Percentiles rank a stretch among this genome's conserved stretches.
Evolutionary conservation across 2,329 filamentous ascomycete genomes (phyloP).

Genomic region (Xylaria hypoxylon): DNA sequence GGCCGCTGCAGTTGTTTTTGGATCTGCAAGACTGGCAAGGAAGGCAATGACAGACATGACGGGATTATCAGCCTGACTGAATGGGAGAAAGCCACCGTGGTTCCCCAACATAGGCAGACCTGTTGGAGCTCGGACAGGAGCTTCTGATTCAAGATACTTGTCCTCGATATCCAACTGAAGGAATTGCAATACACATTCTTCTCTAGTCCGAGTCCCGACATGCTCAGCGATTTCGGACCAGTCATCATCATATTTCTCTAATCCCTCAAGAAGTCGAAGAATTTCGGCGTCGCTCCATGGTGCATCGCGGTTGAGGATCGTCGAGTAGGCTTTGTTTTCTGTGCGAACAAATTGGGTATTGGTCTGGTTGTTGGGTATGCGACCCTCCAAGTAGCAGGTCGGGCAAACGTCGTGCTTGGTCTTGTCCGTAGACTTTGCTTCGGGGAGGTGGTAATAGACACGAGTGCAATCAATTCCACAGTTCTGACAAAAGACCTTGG

Average conservation of each 20-base stretch:
- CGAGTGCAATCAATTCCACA: slow-evolving; percentile 90
- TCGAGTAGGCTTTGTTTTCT: slow-evolving; percentile 86
- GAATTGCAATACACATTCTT: slow-evolving; percentile 98
- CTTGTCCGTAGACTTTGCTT: slow-evolving; percentile 68
- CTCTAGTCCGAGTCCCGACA: slow-evolving; percentile 88
- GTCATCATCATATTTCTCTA: slow-evolving; percentile 95
- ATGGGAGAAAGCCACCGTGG: slow-evolving; percentile 84
- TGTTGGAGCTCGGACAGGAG: slow-evolving; percentile 63
- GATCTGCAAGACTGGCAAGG: slow-evolving; percentile 89
- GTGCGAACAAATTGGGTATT: slow-evolving; percentile 87
- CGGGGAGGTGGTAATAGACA: slow-evolving; percentile 70
- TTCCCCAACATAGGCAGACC: slow-evolving; percentile 76
- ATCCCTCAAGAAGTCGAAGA: slow-evolving; percentile 86
- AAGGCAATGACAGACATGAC: slow-evolving; percentile 97
- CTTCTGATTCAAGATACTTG: slow-evolving; percentile 89
- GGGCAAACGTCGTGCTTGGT: slow-evolving; percentile 90
- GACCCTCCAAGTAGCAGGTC: slow-evolving; percentile 86
- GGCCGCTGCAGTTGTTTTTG: slow-evolving; percentile 88
- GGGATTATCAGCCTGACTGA: slow-evolving; percentile 93
- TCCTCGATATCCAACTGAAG: slow-evolving; percentile 96
- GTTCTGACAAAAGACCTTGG: slow-evolving; percentile 84
- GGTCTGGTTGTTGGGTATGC: slow-evolving; percentile 82
- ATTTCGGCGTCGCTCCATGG: slow-evolving; percentile 93
- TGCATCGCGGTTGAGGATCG: slow-evolving; percentile 82
- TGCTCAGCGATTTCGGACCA: slow-evolving; percentile 95